Percentiles rank a stretch among this genome's conserved stretches.
Evolutionary conservation across 495 filamentous ascomycete genomes (phyloP).

Genomic region (Annulohypoxylon bovei): DNA sequence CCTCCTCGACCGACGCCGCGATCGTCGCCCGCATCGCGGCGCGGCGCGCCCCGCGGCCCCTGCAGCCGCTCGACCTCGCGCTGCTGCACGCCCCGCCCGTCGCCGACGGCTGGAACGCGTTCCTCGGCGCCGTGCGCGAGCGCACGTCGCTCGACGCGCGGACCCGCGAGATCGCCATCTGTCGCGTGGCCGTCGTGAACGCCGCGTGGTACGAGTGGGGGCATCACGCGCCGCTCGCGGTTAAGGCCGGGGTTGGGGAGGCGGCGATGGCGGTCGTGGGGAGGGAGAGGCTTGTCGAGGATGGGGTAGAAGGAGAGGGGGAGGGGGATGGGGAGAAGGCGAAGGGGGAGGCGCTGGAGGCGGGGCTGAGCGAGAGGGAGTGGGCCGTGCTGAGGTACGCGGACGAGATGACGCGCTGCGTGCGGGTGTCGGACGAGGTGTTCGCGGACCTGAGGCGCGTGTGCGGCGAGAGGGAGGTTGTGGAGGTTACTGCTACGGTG

Average conservation of each 20-base stretch:
- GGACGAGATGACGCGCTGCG: constrained; percentile 78
- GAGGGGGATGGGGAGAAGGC: constrained; percentile 16
- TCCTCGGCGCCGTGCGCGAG: constrained; percentile 78
- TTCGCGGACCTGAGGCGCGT: constrained; percentile 67
- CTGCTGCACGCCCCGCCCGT: constrained; percentile 78
- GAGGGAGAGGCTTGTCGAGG: constrained; percentile 17
- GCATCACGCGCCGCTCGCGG: constrained; percentile 73
- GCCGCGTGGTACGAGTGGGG: constrained; percentile 82
- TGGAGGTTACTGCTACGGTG: constrained; percentile 81
- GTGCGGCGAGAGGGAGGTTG: constrained; percentile 74
- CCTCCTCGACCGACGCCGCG: constrained; percentile 58
- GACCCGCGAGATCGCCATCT: constrained; percentile 77
- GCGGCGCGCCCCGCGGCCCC: constrained; percentile 69
- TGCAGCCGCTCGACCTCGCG: constrained; percentile 76
- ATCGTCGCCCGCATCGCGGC: constrained; percentile 70
- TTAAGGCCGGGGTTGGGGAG: constrained; percentile 58
- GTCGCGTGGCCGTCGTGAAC: constrained; percentile 77
- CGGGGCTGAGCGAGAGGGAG: constrained; percentile 64
- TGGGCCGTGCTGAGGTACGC: constrained; percentile 74
- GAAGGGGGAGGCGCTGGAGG: constrained; percentile 35
- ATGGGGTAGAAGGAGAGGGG: too few relatives aligned
- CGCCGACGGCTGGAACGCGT: constrained; percentile 83
- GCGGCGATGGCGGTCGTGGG: constrained; percentile 55
- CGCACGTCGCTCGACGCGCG: constrained; percentile 67
- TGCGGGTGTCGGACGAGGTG: constrained; percentile 68